Evolutionary conservation across 805 yeast species (phyloP).

Genomic region (Sugiyamaella boreocaroliniensis): DNA sequence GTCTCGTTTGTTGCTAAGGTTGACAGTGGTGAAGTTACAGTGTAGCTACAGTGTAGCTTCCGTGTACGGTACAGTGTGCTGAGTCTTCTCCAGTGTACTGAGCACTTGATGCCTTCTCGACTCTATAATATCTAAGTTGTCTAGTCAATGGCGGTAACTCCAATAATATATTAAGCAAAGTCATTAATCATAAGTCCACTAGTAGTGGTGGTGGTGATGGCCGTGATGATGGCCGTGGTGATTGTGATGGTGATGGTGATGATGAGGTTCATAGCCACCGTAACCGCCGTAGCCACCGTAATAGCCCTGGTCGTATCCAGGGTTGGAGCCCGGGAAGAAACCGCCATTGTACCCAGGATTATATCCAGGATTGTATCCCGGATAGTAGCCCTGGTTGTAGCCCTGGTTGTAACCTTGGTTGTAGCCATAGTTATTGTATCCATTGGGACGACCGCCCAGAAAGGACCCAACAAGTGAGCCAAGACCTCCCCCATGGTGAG

Average conservation of each 20-base stretch:
- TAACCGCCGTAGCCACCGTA: constrained; percentile 3
- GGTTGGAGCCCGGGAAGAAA: neutral
- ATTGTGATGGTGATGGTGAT: constrained; percentile 2
- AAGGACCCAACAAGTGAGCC: too few relatives aligned
- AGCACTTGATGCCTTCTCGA: too few relatives aligned
- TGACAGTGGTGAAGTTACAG: too few relatives aligned
- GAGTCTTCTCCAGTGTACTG: too few relatives aligned
- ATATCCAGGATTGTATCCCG: neutral
- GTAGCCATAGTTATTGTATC: constrained; percentile 1
- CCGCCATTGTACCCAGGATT: neutral
- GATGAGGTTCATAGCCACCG: constrained; percentile 4
- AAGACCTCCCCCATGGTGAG: neutral
- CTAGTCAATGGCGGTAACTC: too few relatives aligned
- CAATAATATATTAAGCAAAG: too few relatives aligned
- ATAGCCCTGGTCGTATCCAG: constrained; percentile 3
- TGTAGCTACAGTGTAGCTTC: too few relatives aligned
- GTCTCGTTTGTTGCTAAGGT: too few relatives aligned
- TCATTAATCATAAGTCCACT: neutral
- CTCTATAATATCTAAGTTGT: too few relatives aligned
- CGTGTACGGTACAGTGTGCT: too few relatives aligned
- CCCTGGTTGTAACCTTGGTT: neutral
- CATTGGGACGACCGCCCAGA: neutral
- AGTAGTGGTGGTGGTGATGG: neutral
- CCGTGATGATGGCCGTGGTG: neutral
- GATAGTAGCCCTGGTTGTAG: neutral